phyloP scores from a whole-genome alignment of 176 grass and related monocot genomes.

The Eremochloa ophiuroides region DNA sequence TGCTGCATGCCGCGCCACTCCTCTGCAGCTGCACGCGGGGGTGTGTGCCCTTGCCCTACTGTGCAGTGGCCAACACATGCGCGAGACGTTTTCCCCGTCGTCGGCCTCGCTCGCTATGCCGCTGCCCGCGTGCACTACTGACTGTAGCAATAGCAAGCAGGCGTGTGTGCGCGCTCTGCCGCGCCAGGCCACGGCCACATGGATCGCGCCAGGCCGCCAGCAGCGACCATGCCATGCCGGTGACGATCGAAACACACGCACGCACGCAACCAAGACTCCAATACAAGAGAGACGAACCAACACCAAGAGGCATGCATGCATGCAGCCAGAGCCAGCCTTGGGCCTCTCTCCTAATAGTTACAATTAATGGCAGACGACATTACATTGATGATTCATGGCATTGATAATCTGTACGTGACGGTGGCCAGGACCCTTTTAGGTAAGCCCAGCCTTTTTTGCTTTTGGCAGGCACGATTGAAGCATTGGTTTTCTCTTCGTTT shows the following conservation, averaged over 20 bases:
- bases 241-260: neutral
- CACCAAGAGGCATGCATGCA: neutral
- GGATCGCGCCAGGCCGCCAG: neutral
- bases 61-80: slow-evolving; percentile 21
- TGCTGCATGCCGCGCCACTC: neutral
- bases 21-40: neutral
- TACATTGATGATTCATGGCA: slow-evolving; percentile 15
- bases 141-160: no score
- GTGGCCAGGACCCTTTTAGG: slow-evolving; percentile 41
- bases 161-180: neutral
- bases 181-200: neutral
- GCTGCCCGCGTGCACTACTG: neutral
- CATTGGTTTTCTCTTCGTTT: neutral
- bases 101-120: neutral
- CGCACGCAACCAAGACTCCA: neutral
- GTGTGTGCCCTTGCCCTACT: no score
- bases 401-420: slow-evolving; percentile 23
- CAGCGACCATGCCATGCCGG: neutral
- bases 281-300: no score
- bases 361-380: slow-evolving; percentile 1
- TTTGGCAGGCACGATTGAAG: neutral
- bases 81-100: neutral
- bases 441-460: slow-evolving; percentile 39
- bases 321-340: neutral
- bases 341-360: neutral